phyloP scores from a whole-genome alignment of 805 yeast species.

The Yamadazyma phyllophila region DNA sequence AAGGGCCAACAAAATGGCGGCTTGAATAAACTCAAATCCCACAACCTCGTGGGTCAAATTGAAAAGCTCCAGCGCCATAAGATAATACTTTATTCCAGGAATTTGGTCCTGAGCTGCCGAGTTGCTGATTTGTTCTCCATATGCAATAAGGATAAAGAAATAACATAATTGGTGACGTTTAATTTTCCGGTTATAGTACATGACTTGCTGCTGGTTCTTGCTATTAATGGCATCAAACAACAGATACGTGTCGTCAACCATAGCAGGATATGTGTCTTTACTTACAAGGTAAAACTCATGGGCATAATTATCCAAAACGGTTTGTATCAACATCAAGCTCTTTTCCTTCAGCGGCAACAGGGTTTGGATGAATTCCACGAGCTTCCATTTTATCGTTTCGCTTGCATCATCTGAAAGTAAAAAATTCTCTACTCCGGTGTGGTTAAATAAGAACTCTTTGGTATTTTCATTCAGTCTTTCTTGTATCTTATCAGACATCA shows the following conservation, averaged over 20 bases:
- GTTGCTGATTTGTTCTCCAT: slow-evolving; percentile 34
- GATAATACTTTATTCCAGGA: slow-evolving; percentile 36
- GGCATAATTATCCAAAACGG: slow-evolving; percentile 29
- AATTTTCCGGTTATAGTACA: slow-evolving; percentile 8
- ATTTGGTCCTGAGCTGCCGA: slow-evolving; percentile 11
- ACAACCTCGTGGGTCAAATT: slow-evolving; percentile 31
- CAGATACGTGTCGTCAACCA: slow-evolving; percentile 13
- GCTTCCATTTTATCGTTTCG: slow-evolving; percentile 22
- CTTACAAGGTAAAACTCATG: slow-evolving; percentile 37
- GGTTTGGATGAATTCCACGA: slow-evolving; percentile 11
- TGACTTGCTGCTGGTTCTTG: slow-evolving; percentile 3
- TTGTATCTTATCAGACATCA: slow-evolving; percentile 8
- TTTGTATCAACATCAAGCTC: slow-evolving; percentile 22
- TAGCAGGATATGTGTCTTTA: slow-evolving; percentile 3
- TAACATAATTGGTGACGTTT: slow-evolving; percentile 23
- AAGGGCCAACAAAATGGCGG: slow-evolving; percentile 32
- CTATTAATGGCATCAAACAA: slow-evolving; percentile 9
- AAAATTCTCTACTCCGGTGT: slow-evolving; percentile 21
- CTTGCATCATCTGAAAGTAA: slow-evolving; percentile 27
- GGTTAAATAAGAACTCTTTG: slow-evolving; percentile 13
- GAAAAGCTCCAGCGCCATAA: slow-evolving; percentile 31
- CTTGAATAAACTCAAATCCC: slow-evolving; percentile 32
- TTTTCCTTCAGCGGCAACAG: slow-evolving; percentile 25
- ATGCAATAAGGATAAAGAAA: slow-evolving; percentile 34
- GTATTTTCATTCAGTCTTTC: slow-evolving; percentile 12